Evolutionary conservation across 441 rosid genomes (phyloP).

Genomic region (Arabidopsis hybrid): DNA sequence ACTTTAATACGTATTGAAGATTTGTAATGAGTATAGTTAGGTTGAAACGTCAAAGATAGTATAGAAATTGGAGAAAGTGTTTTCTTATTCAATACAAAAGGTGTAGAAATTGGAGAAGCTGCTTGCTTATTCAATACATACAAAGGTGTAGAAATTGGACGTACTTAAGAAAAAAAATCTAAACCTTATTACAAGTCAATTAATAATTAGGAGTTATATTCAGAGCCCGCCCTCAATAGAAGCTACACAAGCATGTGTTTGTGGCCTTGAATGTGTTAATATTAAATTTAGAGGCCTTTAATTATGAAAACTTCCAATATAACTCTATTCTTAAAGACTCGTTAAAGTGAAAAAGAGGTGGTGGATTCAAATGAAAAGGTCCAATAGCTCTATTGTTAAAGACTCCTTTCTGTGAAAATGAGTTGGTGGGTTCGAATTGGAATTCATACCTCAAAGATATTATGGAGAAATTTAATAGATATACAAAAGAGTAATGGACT

Average conservation of each 20-base stretch:
- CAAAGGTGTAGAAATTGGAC: too few species aligned
- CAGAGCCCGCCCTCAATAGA: not conserved
- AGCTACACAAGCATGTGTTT: not conserved
- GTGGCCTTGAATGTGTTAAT: not conserved
- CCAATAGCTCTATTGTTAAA: not conserved
- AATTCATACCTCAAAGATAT: not conserved
- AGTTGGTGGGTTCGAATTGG: not conserved
- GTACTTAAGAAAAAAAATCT: not conserved
- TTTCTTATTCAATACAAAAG: not conserved
- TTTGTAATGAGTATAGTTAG: too few species aligned
- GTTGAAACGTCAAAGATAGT: not conserved
- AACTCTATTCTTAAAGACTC: too few species aligned
- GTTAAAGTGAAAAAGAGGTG: too few species aligned
- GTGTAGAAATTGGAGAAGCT: too few species aligned
- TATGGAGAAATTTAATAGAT: not conserved
- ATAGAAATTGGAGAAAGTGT: not conserved
- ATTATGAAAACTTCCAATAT: not conserved
- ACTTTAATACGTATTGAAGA: not conserved
- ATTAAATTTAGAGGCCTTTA: not conserved
- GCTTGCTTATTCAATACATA: too few species aligned
- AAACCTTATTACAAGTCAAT: not conserved
- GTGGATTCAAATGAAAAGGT: not conserved
- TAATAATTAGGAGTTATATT: not conserved
- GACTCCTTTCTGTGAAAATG: not conserved
- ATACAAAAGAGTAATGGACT: not conserved